These are phyloP conservation scores for Oryza glaberrima DNA, from an alignment of 176 grass and related monocot species.

Conservation along the genomic window DNA sequence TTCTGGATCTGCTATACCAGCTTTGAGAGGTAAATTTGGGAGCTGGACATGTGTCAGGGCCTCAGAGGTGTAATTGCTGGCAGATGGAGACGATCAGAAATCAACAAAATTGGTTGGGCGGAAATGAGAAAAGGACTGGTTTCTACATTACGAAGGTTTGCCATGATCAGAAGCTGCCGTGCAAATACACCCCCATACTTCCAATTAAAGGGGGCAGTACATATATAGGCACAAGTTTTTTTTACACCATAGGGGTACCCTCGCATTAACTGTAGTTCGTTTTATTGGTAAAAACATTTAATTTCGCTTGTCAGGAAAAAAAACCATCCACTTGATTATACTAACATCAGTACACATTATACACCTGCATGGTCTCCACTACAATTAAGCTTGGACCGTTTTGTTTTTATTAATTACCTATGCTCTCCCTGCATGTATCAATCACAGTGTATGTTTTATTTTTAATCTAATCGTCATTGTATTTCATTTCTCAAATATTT, in stretches of 20 bases:
- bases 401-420: neutral
- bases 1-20: conserved; percentile 22
- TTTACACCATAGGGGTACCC: neutral
- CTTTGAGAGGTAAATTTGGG: conserved; percentile 42
- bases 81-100: conserved; percentile 26
- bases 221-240: neutral
- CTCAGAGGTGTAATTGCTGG: conserved; percentile 22
- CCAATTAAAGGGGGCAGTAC: neutral
- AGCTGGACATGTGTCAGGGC: conserved; percentile 23
- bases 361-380: neutral
- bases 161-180: neutral
- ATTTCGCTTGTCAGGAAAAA: neutral
- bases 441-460: neutral
- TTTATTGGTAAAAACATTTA: neutral
- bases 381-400: neutral
- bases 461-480: neutral
- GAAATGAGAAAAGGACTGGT: neutral
- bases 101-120: neutral
- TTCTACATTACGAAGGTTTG: conserved; percentile 5
- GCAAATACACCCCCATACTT: neutral
- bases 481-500: neutral
- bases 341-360: neutral
- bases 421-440: neutral
- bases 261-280: neutral
- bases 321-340: neutral